Conservation (phyloP, 2,329 filamentous ascomycete genomes). For the Colletotrichum eremochloae region DNA sequence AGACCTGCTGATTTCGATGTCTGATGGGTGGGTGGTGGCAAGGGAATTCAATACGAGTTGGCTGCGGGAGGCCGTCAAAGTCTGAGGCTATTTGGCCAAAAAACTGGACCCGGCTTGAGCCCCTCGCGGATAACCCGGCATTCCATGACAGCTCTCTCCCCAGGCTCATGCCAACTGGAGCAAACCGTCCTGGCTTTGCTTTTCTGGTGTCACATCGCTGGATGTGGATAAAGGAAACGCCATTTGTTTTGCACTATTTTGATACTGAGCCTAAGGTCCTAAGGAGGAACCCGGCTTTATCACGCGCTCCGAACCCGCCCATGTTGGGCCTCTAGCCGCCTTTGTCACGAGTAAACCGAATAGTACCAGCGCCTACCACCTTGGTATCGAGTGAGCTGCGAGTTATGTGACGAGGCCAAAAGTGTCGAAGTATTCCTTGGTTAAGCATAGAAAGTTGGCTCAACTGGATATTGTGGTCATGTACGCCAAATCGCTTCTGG, state of each 20-base stretch:
- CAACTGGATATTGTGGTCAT: background rate
- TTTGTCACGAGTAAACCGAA: background rate
- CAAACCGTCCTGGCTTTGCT: background rate
- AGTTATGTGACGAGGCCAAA: background rate
- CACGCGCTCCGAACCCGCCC: background rate
- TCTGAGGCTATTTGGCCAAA: background rate
- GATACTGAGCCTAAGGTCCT: too few species aligned
- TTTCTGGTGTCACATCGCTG: background rate
- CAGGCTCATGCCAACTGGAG: background rate
- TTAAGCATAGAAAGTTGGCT: too few species aligned
- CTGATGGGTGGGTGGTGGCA: background rate
- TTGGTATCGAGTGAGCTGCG: background rate
- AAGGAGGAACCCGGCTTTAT: too few species aligned
- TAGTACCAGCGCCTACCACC: background rate
- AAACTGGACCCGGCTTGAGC: too few species aligned
- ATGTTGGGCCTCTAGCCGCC: background rate
- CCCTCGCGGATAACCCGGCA: background rate
- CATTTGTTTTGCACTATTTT: too few species aligned
- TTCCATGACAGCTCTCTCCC: background rate
- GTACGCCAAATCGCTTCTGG: too few species aligned
- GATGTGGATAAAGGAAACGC: background rate
- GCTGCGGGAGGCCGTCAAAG: background rate
- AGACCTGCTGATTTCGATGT: background rate
- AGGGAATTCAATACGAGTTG: background rate
- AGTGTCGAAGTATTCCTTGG: background rate